Percentiles rank a stretch among this genome's conserved stretches.
phyloP scores from a whole-genome alignment of 2,329 filamentous ascomycete species.

The Phialocephala sp. region DNA sequence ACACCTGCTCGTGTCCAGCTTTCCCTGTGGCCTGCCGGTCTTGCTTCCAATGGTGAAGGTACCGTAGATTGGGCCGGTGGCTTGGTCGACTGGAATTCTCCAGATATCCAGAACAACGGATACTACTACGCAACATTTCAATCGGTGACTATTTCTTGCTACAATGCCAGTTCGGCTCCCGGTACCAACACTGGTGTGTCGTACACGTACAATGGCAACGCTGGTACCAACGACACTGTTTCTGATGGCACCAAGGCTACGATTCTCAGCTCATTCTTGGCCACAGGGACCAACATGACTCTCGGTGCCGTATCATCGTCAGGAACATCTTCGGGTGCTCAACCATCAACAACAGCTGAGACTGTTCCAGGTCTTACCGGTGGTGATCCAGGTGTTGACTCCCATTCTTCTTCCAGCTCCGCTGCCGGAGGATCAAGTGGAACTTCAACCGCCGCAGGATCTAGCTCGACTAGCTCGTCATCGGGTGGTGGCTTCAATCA shows the following conservation, averaged over 20 bases:
- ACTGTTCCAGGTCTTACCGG: conserved; percentile 63
- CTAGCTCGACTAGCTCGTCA: conserved; percentile 11
- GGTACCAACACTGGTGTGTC: conserved; percentile 72
- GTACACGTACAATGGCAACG: conserved; percentile 74
- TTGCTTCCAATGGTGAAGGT: conserved; percentile 76
- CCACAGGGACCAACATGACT: conserved; percentile 78
- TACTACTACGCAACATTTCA: conserved; percentile 88
- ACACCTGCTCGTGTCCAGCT: conserved; percentile 90
- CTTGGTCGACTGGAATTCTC: conserved; percentile 81
- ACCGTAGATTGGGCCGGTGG: conserved; percentile 94
- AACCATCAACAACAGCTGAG: conserved; percentile 42
- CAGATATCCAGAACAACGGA: conserved; percentile 79
- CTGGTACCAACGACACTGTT: conserved; percentile 77
- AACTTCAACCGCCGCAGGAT: conserved; percentile 24
- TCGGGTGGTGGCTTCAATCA: conserved; percentile 41
- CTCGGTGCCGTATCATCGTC: conserved; percentile 45
- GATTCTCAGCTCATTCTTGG: conserved; percentile 77
- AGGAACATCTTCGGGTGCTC: conserved; percentile 37
- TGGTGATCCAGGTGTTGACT: conserved; percentile 48
- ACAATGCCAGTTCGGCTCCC: conserved; percentile 63
- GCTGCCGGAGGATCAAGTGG: conserved; percentile 37
- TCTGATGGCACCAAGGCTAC: conserved; percentile 76
- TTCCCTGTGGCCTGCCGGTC: conserved; percentile 94
- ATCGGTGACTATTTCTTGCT: conserved; percentile 85
- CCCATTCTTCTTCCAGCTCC: conserved; percentile 24